Evolutionary conservation across 2,329 filamentous ascomycete genomes (phyloP).

Genomic region (Teratosphaeria nubilosa): DNA sequence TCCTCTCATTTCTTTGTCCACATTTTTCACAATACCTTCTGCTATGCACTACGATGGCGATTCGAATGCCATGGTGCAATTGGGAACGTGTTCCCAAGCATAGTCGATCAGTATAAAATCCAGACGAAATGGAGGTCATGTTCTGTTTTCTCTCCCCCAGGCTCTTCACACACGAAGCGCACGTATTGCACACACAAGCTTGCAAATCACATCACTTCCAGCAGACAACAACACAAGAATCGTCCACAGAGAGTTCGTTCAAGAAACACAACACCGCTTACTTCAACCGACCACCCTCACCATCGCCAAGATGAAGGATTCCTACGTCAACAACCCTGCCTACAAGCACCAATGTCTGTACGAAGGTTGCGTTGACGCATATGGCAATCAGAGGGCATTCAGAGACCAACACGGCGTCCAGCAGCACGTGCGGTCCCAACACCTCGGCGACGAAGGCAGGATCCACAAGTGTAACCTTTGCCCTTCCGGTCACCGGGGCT

Average conservation of each 20-base stretch:
- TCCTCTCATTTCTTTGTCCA: not conserved
- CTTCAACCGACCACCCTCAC: not conserved
- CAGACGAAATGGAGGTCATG: not conserved
- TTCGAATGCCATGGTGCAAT: not conserved
- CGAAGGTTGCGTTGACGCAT: not conserved
- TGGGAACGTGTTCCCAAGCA: not conserved
- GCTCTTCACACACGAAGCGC: not conserved
- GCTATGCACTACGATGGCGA: not conserved
- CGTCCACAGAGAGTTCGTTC: not conserved
- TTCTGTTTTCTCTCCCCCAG: not conserved
- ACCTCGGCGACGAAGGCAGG: not conserved
- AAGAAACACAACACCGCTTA: not conserved
- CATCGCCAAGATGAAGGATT: not conserved
- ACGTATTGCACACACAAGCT: not conserved
- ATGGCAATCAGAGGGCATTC: not conserved
- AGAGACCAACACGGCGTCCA: not conserved
- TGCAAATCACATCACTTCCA: not conserved
- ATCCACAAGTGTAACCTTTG: not conserved
- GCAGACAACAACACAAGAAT: not conserved
- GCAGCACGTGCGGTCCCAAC: not conserved
- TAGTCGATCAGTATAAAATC: not conserved
- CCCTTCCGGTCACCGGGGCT: not conserved
- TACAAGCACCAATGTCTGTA: not conserved
- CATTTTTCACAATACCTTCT: not conserved
- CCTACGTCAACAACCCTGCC: not conserved